Base-by-base conservation (phyloP, 345 rosid species). In the Salix caprea region DNA sequence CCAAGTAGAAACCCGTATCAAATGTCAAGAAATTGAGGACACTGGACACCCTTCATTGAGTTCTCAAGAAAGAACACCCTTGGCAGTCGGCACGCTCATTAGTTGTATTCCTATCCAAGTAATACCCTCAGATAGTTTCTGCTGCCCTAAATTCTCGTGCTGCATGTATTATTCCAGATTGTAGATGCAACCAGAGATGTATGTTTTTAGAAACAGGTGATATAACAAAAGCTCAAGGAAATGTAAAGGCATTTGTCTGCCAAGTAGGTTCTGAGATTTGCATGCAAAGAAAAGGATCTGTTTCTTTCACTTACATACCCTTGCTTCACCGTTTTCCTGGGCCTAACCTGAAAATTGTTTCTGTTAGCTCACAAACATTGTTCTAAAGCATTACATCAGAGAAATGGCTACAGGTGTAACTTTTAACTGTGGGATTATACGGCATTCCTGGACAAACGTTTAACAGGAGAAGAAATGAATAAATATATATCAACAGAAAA, bases 401-500 rank as follows among this genome's bases (percentile, higher is more conserved):
- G 61, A 39, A 67, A 67, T 48, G 44, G 77, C 72, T 72, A 74
- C 75, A 71, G 26, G 56, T 60, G 36, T 77, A 61, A 70, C 14
- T 48, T 73, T 76, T 23, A 66, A 74, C 65, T 77, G 58, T 73
- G 52, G 62, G 78, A 75, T 74, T 73, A 54, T 76, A 74, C 70
- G 54, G 46, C 42, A 44, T 71, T 70, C 66, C 60, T 69, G 71
- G 68, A 74, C 73, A 76, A 56, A 80, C 69, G 28, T 34, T 73
- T 26, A 14, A 28, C 7, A 24, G 50, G 71, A 12, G 13, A 74
- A 72, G 68, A 79, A 80, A 74, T 79, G 68, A 74, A 85, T 76
- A 85, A 76, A 77, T 79, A 81, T 79, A 81, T 81, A 86, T 70
- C 62, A 75, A 75, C 79, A 75, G 56, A 48, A 67, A 48, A 52